A percentile compares a stretch with the other conserved stretches of the same genome.
These are phyloP conservation scores for Verticillium alfalfae DNA, from an alignment of 2,329 filamentous ascomycete genomes.

Conservation along the genomic window DNA sequence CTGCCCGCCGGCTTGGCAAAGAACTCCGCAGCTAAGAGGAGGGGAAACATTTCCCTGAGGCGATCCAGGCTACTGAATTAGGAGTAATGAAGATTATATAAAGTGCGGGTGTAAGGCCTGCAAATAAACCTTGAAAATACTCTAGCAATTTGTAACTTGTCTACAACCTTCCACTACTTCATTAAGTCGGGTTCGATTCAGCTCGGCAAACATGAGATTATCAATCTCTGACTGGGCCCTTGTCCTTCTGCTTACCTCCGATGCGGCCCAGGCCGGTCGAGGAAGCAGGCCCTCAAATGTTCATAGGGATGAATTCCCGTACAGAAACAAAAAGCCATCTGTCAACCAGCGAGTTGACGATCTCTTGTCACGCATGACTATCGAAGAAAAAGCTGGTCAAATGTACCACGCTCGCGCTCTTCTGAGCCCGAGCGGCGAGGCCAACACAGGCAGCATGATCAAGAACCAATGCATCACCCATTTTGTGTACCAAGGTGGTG, in stretches of 20 bases:
- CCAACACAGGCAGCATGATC: conserved; percentile 5
- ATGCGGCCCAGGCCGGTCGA: not conserved
- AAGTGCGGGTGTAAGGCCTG: too few relatives aligned
- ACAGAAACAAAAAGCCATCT: conserved; percentile 23
- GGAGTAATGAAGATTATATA: too few relatives aligned
- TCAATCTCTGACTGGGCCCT: not conserved
- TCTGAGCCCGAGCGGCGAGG: conserved; percentile 6
- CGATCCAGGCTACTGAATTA: too few relatives aligned
- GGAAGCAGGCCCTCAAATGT: not conserved
- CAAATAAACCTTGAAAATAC: too few relatives aligned
- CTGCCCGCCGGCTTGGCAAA: too few relatives aligned
- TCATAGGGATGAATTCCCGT: conserved; percentile 1
- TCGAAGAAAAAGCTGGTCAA: conserved; percentile 41
- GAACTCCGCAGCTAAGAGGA: too few relatives aligned
- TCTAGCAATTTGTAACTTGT: too few relatives aligned
- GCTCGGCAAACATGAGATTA: not conserved
- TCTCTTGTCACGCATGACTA: conserved; percentile 35
- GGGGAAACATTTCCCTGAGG: too few relatives aligned
- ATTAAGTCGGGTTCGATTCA: too few relatives aligned
- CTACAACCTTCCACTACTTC: too few relatives aligned
- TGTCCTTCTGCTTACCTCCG: not conserved
- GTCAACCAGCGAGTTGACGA: conserved; percentile 39
- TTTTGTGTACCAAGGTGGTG: not conserved
- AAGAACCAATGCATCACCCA: not conserved
- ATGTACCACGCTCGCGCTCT: conserved; percentile 33